These are phyloP conservation scores for Sporothrix humicola DNA, from an alignment of 2,329 filamentous ascomycete genomes.

Conservation along the genomic window DNA sequence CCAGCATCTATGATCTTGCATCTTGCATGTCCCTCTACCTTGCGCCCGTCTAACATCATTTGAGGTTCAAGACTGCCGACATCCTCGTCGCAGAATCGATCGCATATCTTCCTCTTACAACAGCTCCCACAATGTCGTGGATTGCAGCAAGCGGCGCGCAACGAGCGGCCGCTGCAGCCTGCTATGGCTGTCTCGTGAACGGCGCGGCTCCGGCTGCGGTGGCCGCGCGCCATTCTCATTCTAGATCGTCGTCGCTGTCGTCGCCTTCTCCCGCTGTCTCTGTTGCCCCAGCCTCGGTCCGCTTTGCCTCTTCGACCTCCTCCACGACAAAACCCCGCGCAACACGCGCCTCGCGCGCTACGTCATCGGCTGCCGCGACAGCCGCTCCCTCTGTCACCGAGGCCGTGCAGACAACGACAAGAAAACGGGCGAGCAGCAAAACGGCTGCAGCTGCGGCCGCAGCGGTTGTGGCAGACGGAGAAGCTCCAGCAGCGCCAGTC, in stretches of 20 bases:
- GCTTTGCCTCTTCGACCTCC: constrained; percentile 34
- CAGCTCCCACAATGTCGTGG: constrained; percentile 35
- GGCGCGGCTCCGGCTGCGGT: constrained; percentile 26
- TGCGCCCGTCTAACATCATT: not conserved
- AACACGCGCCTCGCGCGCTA: constrained; percentile 28
- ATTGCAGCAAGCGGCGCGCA: constrained; percentile 35
- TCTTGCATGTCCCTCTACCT: not conserved
- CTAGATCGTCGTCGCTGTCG: not conserved
- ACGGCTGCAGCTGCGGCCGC: constrained; percentile 14
- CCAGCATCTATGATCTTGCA: not conserved
- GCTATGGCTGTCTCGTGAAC: constrained; percentile 35
- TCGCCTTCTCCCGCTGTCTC: not conserved
- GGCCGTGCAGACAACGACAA: constrained; percentile 29
- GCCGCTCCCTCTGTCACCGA: constrained; percentile 1
- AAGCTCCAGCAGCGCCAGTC: not conserved
- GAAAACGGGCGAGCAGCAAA: constrained; percentile 38
- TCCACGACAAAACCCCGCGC: constrained; percentile 32
- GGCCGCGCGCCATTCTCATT: too few relatives aligned
- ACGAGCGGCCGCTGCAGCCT: constrained; percentile 31
- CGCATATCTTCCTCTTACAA: not conserved
- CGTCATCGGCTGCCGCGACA: not conserved
- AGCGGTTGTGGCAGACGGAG: not conserved
- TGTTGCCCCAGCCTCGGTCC: not conserved
- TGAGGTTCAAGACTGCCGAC: not conserved
- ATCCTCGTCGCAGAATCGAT: not conserved